Percentiles rank a stretch among this genome's conserved stretches.
These are phyloP conservation scores for Ceratocystis alfenasii DNA, from an alignment of 2,329 filamentous ascomycete genomes.

Conservation along the genomic window DNA sequence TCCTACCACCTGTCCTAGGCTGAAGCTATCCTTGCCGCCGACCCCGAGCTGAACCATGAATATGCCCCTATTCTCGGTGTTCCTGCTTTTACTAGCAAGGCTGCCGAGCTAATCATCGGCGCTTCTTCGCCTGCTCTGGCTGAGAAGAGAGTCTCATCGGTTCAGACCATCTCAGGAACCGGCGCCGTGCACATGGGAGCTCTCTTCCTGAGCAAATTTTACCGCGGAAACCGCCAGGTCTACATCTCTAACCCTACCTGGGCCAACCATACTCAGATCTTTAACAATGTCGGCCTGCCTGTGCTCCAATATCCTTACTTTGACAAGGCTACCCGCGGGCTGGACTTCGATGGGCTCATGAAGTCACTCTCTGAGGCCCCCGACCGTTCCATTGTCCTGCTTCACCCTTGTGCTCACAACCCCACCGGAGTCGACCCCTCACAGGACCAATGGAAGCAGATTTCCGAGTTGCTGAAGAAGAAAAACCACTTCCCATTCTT, in stretches of 20 bases:
- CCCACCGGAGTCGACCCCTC: conserved; percentile 95
- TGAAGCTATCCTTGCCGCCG: conserved; percentile 75
- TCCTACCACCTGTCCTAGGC: conserved; percentile 46
- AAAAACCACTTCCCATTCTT: conserved; percentile 95
- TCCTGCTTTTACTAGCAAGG: conserved; percentile 71
- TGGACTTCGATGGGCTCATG: conserved; percentile 87
- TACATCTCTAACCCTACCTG: conserved; percentile 94
- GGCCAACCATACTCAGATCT: conserved; percentile 99
- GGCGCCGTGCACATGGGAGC: conserved; percentile 88
- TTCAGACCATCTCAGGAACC: conserved; percentile 96
- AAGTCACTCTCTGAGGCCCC: conserved; percentile 56
- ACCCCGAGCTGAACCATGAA: conserved; percentile 91
- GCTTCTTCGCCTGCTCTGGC: conserved; percentile 64
- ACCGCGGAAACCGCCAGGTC: conserved; percentile 58
- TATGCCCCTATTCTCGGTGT: conserved; percentile 94
- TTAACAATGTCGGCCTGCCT: conserved; percentile 72
- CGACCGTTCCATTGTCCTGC: conserved; percentile 69
- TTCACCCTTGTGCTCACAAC: conserved; percentile 96
- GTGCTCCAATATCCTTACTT: conserved; percentile 90
- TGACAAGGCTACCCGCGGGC: conserved; percentile 71
- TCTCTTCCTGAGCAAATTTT: conserved; percentile 87
- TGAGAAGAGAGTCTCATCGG: conserved; percentile 67
- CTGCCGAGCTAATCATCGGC: conserved; percentile 81
- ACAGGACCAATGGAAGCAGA: conserved; percentile 83
- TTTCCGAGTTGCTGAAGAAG: conserved; percentile 62